Percentiles rank a stretch among this genome's conserved stretches.
Conservation (phyloP, 2,329 filamentous ascomycete genomes). For the Colletotrichum sp. region DNA sequence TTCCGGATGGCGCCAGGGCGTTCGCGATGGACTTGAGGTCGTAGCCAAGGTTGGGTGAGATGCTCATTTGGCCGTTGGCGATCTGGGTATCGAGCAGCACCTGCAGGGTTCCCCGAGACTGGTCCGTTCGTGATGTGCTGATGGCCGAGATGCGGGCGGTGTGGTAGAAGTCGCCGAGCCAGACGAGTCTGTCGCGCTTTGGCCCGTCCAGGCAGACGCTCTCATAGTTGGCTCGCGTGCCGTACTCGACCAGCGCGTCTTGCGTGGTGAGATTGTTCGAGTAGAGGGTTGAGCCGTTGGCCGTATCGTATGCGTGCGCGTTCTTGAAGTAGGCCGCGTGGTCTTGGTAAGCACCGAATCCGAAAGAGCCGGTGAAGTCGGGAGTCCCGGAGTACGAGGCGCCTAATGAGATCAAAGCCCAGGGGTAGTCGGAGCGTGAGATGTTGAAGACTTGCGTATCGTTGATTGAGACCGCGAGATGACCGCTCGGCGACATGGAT, state of each 20-base stretch:
- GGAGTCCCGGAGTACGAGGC: background rate
- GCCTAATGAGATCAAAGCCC: background rate
- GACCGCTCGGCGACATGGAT: slow-evolving; percentile 26
- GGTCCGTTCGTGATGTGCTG: slow-evolving; percentile 39
- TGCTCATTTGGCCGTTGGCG: slow-evolving; percentile 16
- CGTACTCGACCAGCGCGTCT: slow-evolving; percentile 39
- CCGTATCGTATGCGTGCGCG: slow-evolving; percentile 29
- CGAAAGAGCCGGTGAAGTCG: slow-evolving; percentile 34
- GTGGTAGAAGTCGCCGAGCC: slow-evolving; percentile 61
- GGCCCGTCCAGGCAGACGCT: slow-evolving; percentile 52
- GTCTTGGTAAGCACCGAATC: slow-evolving; percentile 45
- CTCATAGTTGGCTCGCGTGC: slow-evolving; percentile 33
- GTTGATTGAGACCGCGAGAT: slow-evolving; percentile 32
- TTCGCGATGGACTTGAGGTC: background rate
- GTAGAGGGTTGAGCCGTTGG: slow-evolving; percentile 31
- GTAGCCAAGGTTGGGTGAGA: slow-evolving; percentile 18
- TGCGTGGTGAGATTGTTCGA: slow-evolving; percentile 35
- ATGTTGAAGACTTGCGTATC: slow-evolving; percentile 25
- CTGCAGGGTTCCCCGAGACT: slow-evolving; percentile 36
- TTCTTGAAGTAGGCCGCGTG: slow-evolving; percentile 40
- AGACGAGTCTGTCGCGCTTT: slow-evolving; percentile 64
- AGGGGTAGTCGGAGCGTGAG: slow-evolving; percentile 13
- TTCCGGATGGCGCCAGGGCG: background rate
- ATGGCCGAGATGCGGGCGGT: slow-evolving; percentile 39
- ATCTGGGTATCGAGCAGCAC: slow-evolving; percentile 27